Base-by-base conservation (phyloP, 1,284 basidiomycete genomes). In the Apiotrichum montevideense region DNA sequence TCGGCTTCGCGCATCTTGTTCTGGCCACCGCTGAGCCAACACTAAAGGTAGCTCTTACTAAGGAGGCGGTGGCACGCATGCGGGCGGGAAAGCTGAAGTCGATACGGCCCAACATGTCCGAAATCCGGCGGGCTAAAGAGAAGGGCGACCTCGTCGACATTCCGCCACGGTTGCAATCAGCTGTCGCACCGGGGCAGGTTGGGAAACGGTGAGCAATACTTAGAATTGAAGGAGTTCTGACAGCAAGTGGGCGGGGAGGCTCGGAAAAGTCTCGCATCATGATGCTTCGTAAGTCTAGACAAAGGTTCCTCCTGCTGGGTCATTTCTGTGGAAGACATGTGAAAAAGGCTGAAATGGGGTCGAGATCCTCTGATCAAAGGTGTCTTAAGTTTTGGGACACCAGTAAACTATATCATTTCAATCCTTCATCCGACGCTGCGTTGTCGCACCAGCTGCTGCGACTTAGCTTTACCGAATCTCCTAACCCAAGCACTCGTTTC, bases 111-210 rank as follows among this genome's bases (percentile, higher is more conserved):
- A 69, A 56, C 35, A 48, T 50, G n/a, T 63, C 59, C 6, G 72
- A 74, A 42, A 63, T 70, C 21, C 51, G 55, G 46, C 59, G 59
- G 13, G 63, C 63, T 33, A 58, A 68, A 42, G 64, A 62, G 34
- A 62, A 63, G 5, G 69, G 61, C 5, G 68, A 66, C 4, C 51
- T 72, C 4, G 85, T 88, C 0, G 84, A 85, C 58, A 78, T 84
- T 6, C 89, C 89, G 5, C 83, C 85, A 0, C 80, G 89, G 8
- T 82, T 86, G 51, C 82, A 81, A 0, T 84, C 84, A 56, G 82
- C 81, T 0, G 84, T 88, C 1, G 80, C 83, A 57, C 85, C 87
- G 0, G 80, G 79, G 0, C 84, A 61, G 46, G 61, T 59, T 6
- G 63, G 60, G 0, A 65, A 63, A 49, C 63, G 66, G 66, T 68